These are phyloP conservation scores for Emergomyces pasteurianus DNA, from an alignment of 2,329 filamentous ascomycete genomes.

Conservation along the genomic window DNA sequence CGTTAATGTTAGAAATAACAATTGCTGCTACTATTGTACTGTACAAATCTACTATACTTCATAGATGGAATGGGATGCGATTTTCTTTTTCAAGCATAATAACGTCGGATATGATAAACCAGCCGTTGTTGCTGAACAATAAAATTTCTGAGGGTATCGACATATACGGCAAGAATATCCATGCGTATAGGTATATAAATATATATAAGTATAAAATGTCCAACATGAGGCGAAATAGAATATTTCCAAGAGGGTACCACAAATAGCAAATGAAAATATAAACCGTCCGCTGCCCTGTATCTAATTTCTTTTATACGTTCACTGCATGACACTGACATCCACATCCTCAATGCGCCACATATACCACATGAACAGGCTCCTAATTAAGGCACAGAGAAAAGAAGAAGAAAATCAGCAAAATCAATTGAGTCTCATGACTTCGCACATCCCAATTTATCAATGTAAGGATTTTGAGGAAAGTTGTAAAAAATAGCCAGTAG, in stretches of 20 bases:
- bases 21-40: neutral
- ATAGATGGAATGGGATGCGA: slow-evolving; percentile 8
- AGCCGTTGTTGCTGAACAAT: neutral
- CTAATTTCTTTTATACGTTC: neutral
- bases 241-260: neutral
- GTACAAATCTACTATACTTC: slow-evolving; percentile 1
- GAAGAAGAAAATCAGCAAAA: neutral
- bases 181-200: neutral
- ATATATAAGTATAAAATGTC: neutral
- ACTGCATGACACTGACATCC: slow-evolving; percentile 46
- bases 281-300: slow-evolving; percentile 5
- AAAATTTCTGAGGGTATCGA: neutral
- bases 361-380: slow-evolving; percentile 95
- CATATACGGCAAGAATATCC: neutral
- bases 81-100: slow-evolving; percentile 6
- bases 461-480: neutral
- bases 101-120: neutral
- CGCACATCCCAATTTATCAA: neutral
- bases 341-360: slow-evolving; percentile 86
- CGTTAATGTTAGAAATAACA: neutral
- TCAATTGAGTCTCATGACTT: no score
- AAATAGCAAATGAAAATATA: neutral
- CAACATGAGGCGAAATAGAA: neutral
- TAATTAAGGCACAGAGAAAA: slow-evolving; percentile 17
- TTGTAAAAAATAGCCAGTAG: neutral